Base-by-base conservation (phyloP, 768 basidiomycete genomes). In the Crassisporium funariophilum region DNA sequence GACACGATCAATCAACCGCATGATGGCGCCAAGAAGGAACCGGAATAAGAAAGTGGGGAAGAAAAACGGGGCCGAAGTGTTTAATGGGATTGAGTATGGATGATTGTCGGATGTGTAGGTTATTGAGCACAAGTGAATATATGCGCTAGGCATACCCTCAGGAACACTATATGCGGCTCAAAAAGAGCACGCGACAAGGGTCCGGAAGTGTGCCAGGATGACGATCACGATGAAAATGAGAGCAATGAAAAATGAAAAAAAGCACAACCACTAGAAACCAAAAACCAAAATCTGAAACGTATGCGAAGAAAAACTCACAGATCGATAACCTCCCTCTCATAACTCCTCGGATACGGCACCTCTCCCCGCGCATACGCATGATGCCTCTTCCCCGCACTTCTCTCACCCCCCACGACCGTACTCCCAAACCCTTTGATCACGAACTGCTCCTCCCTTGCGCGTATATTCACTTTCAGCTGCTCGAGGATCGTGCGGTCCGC, bases 321-420 rank as follows among this genome's bases (percentile, higher is more conserved):
- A 66, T 88, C 87, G 19, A 87, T 60, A 29, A 81, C 78, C 23
- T 78, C 73, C 13, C 76, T 66, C 46, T 82, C 84, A 57, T 85
- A 88, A 56, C 75, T 79, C 52, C 83, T 71, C 6, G 87, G 86
- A 60, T 87, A 89, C 10, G 87, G 86, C 4, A 82, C 85, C 37
- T 78, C 75, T 12, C 71, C 59, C 27, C 61, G 59, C 4, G 61
- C 51, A 55, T 70, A 81, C 11, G 78, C 70, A 62, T 88, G 86
- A 48, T 87, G 78, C 50, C 74, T 77, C 59, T 77, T 77, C 11
- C 75, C 75, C 4, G 58, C 50, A 38, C 58, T 55, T 9, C 60
- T 55, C 12, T 65, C 59, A 5, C 57, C 67, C 10, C 61, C 60
- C 8, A 63, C 62, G 16, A 67, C 59, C 13, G 60, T 57, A 38